Evolutionary conservation across 148 eudicot genomes (phyloP), one percentile per base, ranked within the genome.

Genomic region (Rhododendron griersonianum): DNA sequence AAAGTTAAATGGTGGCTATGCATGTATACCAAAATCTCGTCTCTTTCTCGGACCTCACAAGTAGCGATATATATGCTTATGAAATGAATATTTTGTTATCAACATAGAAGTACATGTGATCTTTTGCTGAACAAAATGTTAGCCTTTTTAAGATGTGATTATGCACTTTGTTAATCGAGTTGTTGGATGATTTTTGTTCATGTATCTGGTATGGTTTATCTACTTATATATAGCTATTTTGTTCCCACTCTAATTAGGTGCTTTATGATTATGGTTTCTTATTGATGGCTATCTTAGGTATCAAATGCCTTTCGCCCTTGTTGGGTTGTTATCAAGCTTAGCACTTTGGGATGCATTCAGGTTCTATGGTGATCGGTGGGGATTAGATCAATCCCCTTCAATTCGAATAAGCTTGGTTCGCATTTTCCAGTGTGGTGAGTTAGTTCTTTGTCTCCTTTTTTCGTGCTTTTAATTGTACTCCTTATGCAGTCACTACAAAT

Each of bases 301-400:
- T 91, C 95, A 95, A 85, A 91, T 95, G 91, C 99, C 98, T 50
- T 81, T 94, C 85, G 96, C 98, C 79, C 95, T 96, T 89, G 88
- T 91, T 86, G 98, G 99, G 25, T 87, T 96, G 90, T 45, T 96
- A 57, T 93, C 90, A 51, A 89, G 98, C 88, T 88, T 96, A 85
- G 98, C 93, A 3, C 85, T 93, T 35, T 96, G 99, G 99, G 98
- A 96, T 87, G 83, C 87, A 15, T 93, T 94, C 80, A 91, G 86
- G 83, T 91, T 86, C 84, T 92, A 92, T 78, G 93, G 91, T 63
- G 90, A 91, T 47, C 95, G 87, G 51, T 96, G 95, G 99, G 86
- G 89, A 16, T 84, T 93, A 84, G 91, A 90, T 81, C 89, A 81
- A 10, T 89, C 86, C 82, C 96, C 99, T 7, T 82, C 90, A 23